A percentile compares a stretch with the other conserved stretches of the same genome.
Conservation (phyloP, 495 filamentous ascomycete genomes). For the Hyphodiscus hymeniophilus region DNA sequence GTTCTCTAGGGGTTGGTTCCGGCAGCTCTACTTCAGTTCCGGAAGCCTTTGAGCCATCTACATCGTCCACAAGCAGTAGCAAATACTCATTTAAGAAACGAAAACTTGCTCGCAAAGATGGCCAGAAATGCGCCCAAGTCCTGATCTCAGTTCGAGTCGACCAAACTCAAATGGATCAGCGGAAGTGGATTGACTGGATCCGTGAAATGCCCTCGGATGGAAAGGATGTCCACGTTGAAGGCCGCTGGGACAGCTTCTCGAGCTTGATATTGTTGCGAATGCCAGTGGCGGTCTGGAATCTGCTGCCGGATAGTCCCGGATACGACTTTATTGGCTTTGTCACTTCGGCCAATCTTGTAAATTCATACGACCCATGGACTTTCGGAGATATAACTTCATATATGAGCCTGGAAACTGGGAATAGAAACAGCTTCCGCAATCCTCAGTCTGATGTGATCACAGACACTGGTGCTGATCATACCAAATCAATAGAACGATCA, state of each 20-base stretch:
- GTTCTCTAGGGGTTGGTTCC: neutral
- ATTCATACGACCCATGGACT: neutral
- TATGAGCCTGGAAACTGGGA: too few relatives aligned
- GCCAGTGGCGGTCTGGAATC: slow-evolving; percentile 4
- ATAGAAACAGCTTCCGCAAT: too few relatives aligned
- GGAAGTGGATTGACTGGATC: slow-evolving; percentile 3
- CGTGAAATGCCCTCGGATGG: neutral
- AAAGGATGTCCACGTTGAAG: slow-evolving; percentile 4
- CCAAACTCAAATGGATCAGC: neutral
- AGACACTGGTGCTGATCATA: too few relatives aligned
- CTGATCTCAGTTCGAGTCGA: neutral
- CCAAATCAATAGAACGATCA: too few relatives aligned
- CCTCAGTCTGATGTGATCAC: too few relatives aligned
- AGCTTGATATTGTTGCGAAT: slow-evolving; percentile 1
- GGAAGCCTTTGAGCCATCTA: neutral
- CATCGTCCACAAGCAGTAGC: neutral
- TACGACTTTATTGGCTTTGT: slow-evolving; percentile 6
- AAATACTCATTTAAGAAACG: neutral
- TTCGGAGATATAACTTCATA: too few relatives aligned
- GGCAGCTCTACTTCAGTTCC: neutral
- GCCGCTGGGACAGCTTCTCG: slow-evolving; percentile 2
- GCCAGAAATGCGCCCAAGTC: neutral
- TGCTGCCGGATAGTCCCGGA: neutral
- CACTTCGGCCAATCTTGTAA: neutral
- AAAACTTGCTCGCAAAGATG: neutral